Evolutionary conservation across 1,284 basidiomycete genomes (phyloP).

Genomic region (Cystobasidium sp.): DNA sequence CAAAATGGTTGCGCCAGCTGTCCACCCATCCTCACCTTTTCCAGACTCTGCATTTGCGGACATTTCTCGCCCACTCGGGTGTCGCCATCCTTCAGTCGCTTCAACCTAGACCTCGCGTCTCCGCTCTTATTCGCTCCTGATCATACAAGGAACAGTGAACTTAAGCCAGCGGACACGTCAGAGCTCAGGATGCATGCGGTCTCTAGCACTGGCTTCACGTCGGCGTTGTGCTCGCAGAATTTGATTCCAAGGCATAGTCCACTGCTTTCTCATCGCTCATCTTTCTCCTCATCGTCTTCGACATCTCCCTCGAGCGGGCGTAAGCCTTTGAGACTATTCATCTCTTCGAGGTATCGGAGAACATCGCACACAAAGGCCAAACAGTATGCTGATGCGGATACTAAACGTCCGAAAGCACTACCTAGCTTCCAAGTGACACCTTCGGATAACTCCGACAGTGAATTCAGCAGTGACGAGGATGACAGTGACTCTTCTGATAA

Average conservation of each 20-base stretch:
- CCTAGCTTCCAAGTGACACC: constrained; percentile 3
- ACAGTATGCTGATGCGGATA: constrained; percentile 2
- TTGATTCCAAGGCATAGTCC: constrained; percentile 17
- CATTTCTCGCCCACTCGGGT: constrained; percentile 14
- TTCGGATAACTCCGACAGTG: background rate
- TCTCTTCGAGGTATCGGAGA: constrained; percentile 6
- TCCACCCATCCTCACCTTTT: background rate
- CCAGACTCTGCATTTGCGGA: background rate
- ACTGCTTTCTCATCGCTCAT: background rate
- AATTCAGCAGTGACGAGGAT: background rate
- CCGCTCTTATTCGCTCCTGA: background rate
- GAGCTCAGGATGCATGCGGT: background rate
- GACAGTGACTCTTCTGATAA: background rate
- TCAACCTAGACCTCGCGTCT: background rate
- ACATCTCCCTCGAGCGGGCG: background rate
- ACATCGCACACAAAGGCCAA: background rate
- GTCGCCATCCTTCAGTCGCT: constrained; percentile 9
- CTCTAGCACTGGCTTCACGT: constrained; percentile 2
- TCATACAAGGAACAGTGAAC: background rate
- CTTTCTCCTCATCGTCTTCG: background rate
- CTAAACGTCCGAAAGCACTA: constrained; percentile 7
- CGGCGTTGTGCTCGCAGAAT: background rate
- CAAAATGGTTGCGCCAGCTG: no score
- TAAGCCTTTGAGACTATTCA: constrained; percentile 18
- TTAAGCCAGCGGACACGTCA: background rate